Percentiles rank a stretch among this genome's conserved stretches.
phyloP scores from a whole-genome alignment of 2,329 filamentous ascomycete species.

The Fusarium sp. region DNA sequence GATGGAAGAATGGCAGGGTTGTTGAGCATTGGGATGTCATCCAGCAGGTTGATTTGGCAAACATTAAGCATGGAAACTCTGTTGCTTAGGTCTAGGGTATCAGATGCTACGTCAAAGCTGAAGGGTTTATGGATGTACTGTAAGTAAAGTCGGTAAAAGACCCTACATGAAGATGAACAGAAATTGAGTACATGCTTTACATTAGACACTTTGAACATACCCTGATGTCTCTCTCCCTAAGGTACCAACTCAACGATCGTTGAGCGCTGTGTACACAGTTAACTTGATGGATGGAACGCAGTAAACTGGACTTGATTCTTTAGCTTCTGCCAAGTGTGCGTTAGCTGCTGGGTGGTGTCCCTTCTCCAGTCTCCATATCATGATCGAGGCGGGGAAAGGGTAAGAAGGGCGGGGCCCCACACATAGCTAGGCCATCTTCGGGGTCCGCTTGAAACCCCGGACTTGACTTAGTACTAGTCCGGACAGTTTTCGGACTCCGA shows the following conservation, averaged over 20 bases:
- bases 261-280: too few relatives aligned
- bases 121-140: not conserved
- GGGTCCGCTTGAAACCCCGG: not conserved
- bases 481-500: not conserved
- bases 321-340: not conserved
- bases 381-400: not conserved
- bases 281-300: not conserved
- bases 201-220: not conserved
- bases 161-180: not conserved
- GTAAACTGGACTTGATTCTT: not conserved
- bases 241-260: too few relatives aligned
- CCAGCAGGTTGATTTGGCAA: not conserved
- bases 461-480: not conserved
- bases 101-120: not conserved
- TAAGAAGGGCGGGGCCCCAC: not conserved
- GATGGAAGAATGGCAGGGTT: not conserved
- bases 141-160: not conserved
- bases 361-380: not conserved
- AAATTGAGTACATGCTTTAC: not conserved
- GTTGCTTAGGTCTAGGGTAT: not conserved
- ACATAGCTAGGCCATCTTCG: not conserved
- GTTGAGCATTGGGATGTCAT: not conserved
- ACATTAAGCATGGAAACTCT: not conserved
- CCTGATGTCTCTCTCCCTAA: too few relatives aligned
- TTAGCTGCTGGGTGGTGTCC: not conserved